Evolutionary conservation across 2,329 filamentous ascomycete species (phyloP), one percentile per base, ranked within the genome.

Genomic region (Calonectria multiphialidica): DNA sequence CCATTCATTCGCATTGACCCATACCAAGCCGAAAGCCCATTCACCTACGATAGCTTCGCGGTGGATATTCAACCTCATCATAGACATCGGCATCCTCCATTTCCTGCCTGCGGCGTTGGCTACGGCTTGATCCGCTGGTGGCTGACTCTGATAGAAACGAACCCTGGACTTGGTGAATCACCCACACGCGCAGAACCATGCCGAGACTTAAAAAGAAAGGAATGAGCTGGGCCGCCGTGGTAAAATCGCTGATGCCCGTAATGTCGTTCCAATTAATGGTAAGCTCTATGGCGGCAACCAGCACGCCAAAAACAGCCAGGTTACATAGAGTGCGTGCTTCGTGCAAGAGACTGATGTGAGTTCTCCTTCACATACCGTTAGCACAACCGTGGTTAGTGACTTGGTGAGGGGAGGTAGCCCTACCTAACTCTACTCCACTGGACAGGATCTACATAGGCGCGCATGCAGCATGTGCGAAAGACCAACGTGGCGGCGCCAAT

Each of bases 251-350:
- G 21, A 77, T 71, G 9, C 49, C 68, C 4, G 76, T 37, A 13
- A 84, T 72, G 16, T 76, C 49, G 40, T 85, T 85, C 82, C 82
- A 84, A 1, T 55, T 55, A 4, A 84, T 75, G 4, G 82, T 73
- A 7, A 84, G 76, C 63, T 85, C 83, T 57, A 84, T 76, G 5
- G 80, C 80, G 1, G 79, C 69, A 16, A 82, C 74, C 5, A 83
- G 71, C 18, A 82, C 75, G 35, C 73, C 77, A 16, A 82, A 81
- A 10, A 82, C 75, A 18, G 71, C 73, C 35, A 79, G 9, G 50
- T 81, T 79, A 15, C 75, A 76, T 1, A 81, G 28, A 13, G 70
- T 64, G 16, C 72, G 76, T 12, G 73, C 73, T 30, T 70, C 72
- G 9, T 74, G 79, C 10, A 83, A 47, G 7, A 78, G 45, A 25